Conservation (phyloP, 495 filamentous ascomycete genomes). For the Pseudevernia furfuracea region DNA sequence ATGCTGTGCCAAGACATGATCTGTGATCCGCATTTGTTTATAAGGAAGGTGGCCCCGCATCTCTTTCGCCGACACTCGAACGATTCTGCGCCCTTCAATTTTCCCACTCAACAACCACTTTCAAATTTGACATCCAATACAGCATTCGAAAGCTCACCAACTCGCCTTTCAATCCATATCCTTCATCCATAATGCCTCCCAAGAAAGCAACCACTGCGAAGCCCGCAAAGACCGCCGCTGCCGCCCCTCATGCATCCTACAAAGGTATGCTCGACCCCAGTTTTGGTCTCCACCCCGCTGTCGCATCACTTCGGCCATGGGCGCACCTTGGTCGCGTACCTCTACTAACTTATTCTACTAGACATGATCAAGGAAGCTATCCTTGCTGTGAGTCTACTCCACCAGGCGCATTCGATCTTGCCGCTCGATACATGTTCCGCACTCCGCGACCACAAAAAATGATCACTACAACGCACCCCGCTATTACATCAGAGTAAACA, state of each 20-base stretch:
- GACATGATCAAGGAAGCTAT: conserved; percentile 67
- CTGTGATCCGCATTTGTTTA: conserved; percentile 16
- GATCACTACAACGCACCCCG: conserved; percentile 12
- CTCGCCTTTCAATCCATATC: conserved; percentile 23
- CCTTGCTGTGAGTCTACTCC: conserved; percentile 53
- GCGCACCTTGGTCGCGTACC: conserved; percentile 38
- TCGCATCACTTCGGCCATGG: conserved; percentile 35
- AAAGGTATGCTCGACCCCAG: conserved; percentile 49
- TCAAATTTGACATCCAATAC: conserved; percentile 16
- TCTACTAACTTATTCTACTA: conserved; percentile 45
- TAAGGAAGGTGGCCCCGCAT: conserved; percentile 43
- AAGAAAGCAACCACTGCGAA: conserved; percentile 44
- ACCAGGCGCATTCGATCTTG: conserved; percentile 27
- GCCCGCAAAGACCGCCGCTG: conserved; percentile 44
- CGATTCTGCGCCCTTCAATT: conserved; percentile 25
- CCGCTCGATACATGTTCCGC: conserved; percentile 14
- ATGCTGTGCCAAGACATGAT: conserved; percentile 24
- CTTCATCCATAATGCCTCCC: conserved; percentile 40
- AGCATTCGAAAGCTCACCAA: conserved; percentile 26
- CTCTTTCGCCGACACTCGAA: conserved; percentile 34
- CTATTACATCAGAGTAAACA: not conserved
- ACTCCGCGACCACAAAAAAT: conserved; percentile 17
- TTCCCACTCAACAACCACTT: conserved; percentile 24
- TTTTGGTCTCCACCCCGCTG: conserved; percentile 34
- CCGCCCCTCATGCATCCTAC: conserved; percentile 48